Evolutionary conservation across 352 stramenopile species (phyloP).

Genomic region (Thalassiosira hispida): DNA sequence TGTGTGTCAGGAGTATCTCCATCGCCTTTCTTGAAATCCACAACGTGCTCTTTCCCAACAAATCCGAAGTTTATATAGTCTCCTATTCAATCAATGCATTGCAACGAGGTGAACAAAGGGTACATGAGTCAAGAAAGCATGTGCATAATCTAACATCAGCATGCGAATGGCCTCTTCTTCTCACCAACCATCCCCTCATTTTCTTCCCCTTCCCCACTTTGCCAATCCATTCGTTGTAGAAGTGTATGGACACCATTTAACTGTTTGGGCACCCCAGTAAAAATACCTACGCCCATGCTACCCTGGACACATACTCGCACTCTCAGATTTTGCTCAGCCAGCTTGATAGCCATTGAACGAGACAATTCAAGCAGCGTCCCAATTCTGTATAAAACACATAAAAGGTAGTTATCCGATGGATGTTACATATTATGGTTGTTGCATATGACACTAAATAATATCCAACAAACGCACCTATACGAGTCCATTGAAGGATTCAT

Average conservation of each 20-base stretch:
- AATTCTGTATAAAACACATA: conserved; percentile 49
- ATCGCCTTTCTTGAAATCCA: conserved; percentile 50
- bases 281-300: conserved; percentile 82
- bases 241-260: conserved; percentile 77
- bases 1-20: conserved; percentile 49
- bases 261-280: conserved; percentile 82
- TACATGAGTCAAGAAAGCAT: no score
- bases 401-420: neutral
- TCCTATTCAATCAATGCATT: no score
- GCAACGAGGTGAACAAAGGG: no score
- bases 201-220: conserved; percentile 73
- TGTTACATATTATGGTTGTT: neutral
- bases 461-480: conserved; percentile 28
- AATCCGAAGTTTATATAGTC: conserved; percentile 79
- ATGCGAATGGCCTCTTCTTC: no score
- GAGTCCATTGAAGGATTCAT: conserved; percentile 51
- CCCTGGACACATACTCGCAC: conserved; percentile 80
- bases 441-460: neutral
- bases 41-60: conserved; percentile 79
- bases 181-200: conserved; percentile 83
- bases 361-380: conserved; percentile 80
- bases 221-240: conserved; percentile 84
- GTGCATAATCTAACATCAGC: no score
- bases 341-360: conserved; percentile 68
- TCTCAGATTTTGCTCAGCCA: conserved; percentile 80